A percentile compares a stretch with the other conserved stretches of the same genome.
Evolutionary conservation across 257 asterid species (phyloP).

Genomic region (Anisodus acutangulus): DNA sequence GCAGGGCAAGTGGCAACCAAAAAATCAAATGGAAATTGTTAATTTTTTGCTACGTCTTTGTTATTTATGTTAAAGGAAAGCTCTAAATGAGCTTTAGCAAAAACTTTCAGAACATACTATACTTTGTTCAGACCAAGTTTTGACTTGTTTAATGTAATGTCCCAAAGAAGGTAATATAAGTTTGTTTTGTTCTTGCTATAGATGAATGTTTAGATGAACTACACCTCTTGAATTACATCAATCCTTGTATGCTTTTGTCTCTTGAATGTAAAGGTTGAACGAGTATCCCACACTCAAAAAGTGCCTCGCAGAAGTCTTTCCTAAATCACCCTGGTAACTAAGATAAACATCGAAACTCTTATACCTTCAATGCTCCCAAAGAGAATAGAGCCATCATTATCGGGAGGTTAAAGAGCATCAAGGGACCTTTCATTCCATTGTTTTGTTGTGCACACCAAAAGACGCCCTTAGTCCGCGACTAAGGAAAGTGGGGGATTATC

Average conservation of each 20-base stretch:
- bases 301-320: background rate
- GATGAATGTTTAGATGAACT: conserved; percentile 2
- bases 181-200: background rate
- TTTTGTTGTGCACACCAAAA: too few relatives aligned
- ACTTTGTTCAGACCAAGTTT: conserved; percentile 6
- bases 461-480: background rate
- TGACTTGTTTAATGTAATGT: conserved; percentile 14
- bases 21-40: conserved; percentile 10
- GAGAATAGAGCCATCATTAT: background rate
- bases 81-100: background rate
- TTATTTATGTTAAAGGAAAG: background rate
- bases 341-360: background rate
- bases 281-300: background rate
- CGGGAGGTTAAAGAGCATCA: background rate
- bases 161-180: background rate
- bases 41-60: background rate
- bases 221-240: background rate
- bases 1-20: conserved; percentile 19
- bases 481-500: background rate
- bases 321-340: background rate
- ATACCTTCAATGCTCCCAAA: background rate
- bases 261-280: background rate
- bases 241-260: background rate
- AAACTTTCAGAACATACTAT: background rate
- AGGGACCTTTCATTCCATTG: background rate